phyloP scores from a whole-genome alignment of 2,329 filamentous ascomycete genomes.

The Aureobasidium leucospermi region DNA sequence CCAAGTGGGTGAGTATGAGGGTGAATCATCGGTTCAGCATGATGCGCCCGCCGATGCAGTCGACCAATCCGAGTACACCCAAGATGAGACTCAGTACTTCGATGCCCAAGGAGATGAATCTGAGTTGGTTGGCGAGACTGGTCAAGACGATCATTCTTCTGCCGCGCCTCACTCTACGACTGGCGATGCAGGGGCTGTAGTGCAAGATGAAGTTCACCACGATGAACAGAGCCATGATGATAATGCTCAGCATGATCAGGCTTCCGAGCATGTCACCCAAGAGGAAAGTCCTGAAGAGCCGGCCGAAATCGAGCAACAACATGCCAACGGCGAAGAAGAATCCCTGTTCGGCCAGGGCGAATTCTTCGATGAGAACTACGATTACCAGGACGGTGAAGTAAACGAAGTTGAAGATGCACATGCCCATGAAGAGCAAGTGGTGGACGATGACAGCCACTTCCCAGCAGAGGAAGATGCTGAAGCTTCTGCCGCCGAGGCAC shows the following conservation, averaged over 20 bases:
- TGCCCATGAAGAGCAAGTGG: background rate
- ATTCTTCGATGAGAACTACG: conserved; percentile 14
- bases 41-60: background rate
- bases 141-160: conserved; percentile 8
- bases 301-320: background rate
- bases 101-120: background rate
- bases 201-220: background rate
- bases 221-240: conserved; percentile 5
- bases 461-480: background rate
- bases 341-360: conserved; percentile 18
- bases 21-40: background rate
- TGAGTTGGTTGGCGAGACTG: background rate
- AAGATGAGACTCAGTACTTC: conserved; percentile 7
- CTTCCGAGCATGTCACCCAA: conserved; percentile 1
- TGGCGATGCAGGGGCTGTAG: background rate
- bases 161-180: background rate
- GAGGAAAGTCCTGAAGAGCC: background rate
- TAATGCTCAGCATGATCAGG: conserved; percentile 1
- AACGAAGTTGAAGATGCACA: conserved; percentile 15
- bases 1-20: conserved; percentile 6
- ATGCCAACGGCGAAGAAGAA: conserved; percentile 14
- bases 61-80: conserved; percentile 2
- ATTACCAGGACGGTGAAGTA: conserved; percentile 5
- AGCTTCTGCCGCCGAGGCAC: background rate
- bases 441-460: background rate